Conservation (phyloP, 139 green algal species). For the Chlorella sp. region DNA sequence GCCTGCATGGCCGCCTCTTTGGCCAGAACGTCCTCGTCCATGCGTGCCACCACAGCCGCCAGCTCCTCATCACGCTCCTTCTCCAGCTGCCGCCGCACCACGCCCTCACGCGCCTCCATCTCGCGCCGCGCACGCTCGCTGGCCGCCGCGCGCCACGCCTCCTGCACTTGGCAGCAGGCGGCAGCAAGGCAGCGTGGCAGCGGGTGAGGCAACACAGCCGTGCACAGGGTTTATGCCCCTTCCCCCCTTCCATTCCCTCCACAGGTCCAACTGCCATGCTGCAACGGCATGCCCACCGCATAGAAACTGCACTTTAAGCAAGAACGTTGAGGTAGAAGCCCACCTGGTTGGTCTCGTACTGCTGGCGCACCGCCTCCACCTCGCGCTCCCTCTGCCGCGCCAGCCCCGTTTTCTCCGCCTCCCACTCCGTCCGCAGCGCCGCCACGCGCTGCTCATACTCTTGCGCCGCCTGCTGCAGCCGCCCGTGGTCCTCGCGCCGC, state of each 20-base stretch:
- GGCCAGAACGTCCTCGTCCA: slow-evolving; percentile 38
- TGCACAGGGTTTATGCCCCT: neutral
- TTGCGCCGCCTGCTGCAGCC: neutral
- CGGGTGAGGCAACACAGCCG: neutral
- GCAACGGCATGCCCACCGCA: too few species aligned
- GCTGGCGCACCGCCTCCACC: slow-evolving; percentile 21
- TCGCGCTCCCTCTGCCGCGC: slow-evolving; percentile 27
- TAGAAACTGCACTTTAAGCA: too few species aligned
- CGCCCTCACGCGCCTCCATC: slow-evolving; percentile 39
- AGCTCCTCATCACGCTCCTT: slow-evolving; percentile 39
- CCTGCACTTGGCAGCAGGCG: slow-evolving; percentile 22
- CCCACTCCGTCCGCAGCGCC: slow-evolving; percentile 33
- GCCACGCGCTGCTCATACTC: slow-evolving; percentile 41
- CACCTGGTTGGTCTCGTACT: slow-evolving; percentile 36
- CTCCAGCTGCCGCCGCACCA: slow-evolving; percentile 30
- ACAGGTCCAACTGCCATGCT: too few species aligned
- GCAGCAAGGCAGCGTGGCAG: too few species aligned
- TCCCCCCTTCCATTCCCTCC: too few species aligned
- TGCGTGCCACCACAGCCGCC: slow-evolving; percentile 24
- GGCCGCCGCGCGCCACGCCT: slow-evolving; percentile 48
- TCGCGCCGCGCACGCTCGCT: slow-evolving; percentile 48
- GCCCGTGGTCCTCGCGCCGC: slow-evolving; percentile 2
- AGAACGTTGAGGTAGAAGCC: too few species aligned
- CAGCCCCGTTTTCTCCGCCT: slow-evolving; percentile 25
- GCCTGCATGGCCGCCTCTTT: slow-evolving; percentile 29